These are phyloP conservation scores for Nemania abortiva DNA, from an alignment of 2,329 filamentous ascomycete genomes.

Conservation along the genomic window DNA sequence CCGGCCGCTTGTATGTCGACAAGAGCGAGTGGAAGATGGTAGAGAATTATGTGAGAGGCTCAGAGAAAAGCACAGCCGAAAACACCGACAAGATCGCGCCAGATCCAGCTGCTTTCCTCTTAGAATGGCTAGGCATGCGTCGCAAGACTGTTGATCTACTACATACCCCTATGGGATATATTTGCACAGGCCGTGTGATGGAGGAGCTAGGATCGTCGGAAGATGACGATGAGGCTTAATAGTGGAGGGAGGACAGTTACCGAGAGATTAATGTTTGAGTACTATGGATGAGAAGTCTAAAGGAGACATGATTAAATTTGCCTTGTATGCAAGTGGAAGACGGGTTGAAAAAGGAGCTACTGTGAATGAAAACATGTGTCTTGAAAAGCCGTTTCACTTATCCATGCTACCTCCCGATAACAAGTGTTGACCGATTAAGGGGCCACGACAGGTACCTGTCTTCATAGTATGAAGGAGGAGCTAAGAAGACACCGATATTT, in stretches of 20 bases:
- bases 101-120: constrained; percentile 59
- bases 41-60: constrained; percentile 12
- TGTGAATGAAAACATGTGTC: not conserved
- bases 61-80: constrained; percentile 8
- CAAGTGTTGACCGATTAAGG: no score
- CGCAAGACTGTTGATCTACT: constrained; percentile 68
- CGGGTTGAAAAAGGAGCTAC: not conserved
- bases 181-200: constrained; percentile 59
- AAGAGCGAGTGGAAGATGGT: constrained; percentile 57
- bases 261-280: not conserved
- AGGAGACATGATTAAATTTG: not conserved
- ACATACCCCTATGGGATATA: constrained; percentile 70
- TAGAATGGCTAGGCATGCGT: constrained; percentile 68
- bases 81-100: constrained; percentile 41
- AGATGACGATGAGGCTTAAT: not conserved
- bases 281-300: not conserved
- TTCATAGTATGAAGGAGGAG: no score
- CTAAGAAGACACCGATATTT: no score
- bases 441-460: no score
- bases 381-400: no score
- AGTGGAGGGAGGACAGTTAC: not conserved
- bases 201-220: not conserved
- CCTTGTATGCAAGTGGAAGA: not conserved
- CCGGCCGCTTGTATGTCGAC: constrained; percentile 71
- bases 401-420: no score